Base-by-base conservation (phyloP, 2,329 filamentous ascomycete species). In the Lecanosticta acicola region DNA sequence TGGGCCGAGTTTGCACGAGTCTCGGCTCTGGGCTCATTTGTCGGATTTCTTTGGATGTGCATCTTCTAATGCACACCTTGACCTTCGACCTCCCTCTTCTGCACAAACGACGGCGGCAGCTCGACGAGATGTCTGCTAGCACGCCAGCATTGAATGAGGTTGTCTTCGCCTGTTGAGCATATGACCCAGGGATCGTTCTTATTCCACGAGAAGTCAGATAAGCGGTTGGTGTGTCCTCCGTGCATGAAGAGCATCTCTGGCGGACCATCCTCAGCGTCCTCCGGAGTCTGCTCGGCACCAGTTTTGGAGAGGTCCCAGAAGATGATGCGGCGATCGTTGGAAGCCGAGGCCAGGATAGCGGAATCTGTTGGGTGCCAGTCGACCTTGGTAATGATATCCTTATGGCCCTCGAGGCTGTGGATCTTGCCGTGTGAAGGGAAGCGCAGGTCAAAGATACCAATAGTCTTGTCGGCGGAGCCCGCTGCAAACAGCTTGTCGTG, bases 171-270 rank as follows among this genome's bases (percentile, higher is more conserved):
- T 13, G 93, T 90, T 50, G 87, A 94, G 66, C 89, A 90, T 56
- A 98, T 86, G 45, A 96, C 80, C 94, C 94, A 98, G 3, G 91
- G 90, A 61, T 96, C 89, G 65, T 94, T 95, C 57, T 82, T 81
- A 68, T 98, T 98, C 91, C 91, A 98, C 70, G 85, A 91, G 63
- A 98, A 98, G 68, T 98, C 94, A 29, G 87, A 89, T 51, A 98
- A 81, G 56, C 94, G 85, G 70, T 96, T 96, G 9, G 93, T 98
- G 72, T 98, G 94, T 24, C 93, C 93, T 50, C 93, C 93, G 62
- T 98, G 93, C 90, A 98, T 97, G 71, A 98, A 98, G 1, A 98
- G 73, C 85, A 98, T 75, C 69, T 98, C 93, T 41, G 93, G 91
- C 1, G 90, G 87, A 0, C 93, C 93, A 64, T 98, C 93, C 58